phyloP scores from a whole-genome alignment of 148 eudicot genomes.

The Amaranthus hypochondriacus region DNA sequence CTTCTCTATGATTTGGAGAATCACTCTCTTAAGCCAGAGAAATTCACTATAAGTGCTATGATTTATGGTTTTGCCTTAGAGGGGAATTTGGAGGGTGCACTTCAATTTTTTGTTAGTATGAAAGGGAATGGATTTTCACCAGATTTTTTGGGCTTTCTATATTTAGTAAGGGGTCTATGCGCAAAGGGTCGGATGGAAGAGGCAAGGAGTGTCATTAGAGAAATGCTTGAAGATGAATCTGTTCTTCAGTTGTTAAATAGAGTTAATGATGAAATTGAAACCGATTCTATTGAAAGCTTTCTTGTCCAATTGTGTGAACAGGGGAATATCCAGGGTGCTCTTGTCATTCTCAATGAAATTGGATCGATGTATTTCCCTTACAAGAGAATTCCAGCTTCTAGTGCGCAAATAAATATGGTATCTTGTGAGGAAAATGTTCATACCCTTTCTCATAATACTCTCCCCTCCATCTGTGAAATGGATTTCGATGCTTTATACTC shows the following conservation, averaged over 20 bases:
- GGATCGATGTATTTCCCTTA: slow-evolving; percentile 49
- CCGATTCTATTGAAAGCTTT: slow-evolving; percentile 53
- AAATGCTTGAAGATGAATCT: slow-evolving; percentile 72
- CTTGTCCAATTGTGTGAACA: slow-evolving; percentile 66
- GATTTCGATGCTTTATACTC: slow-evolving; percentile 55
- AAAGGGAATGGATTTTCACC: slow-evolving; percentile 49
- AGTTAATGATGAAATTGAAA: slow-evolving; percentile 46
- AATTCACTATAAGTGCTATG: slow-evolving; percentile 64
- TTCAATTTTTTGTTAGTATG: slow-evolving; percentile 47
- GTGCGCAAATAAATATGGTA: slow-evolving; percentile 18
- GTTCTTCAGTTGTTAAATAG: slow-evolving; percentile 41
- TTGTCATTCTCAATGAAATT: slow-evolving; percentile 70
- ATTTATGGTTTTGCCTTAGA: slow-evolving; percentile 55
- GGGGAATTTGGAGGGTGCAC: slow-evolving; percentile 85
- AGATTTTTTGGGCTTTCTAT: slow-evolving; percentile 76
- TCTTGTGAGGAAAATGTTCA: slow-evolving; percentile 11
- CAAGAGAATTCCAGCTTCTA: slow-evolving; percentile 24
- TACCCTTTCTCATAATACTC: slow-evolving; percentile 15
- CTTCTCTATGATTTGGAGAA: slow-evolving; percentile 54
- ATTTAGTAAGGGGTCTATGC: slow-evolving; percentile 64
- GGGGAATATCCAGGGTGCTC: slow-evolving; percentile 66
- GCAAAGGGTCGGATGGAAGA: slow-evolving; percentile 96
- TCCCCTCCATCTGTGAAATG: slow-evolving; percentile 13
- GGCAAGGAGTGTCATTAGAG: slow-evolving; percentile 62
- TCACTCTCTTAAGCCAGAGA: slow-evolving; percentile 56